These are phyloP conservation scores for Elsinoe australis DNA, from an alignment of 2,329 filamentous ascomycete species.

Conservation along the genomic window DNA sequence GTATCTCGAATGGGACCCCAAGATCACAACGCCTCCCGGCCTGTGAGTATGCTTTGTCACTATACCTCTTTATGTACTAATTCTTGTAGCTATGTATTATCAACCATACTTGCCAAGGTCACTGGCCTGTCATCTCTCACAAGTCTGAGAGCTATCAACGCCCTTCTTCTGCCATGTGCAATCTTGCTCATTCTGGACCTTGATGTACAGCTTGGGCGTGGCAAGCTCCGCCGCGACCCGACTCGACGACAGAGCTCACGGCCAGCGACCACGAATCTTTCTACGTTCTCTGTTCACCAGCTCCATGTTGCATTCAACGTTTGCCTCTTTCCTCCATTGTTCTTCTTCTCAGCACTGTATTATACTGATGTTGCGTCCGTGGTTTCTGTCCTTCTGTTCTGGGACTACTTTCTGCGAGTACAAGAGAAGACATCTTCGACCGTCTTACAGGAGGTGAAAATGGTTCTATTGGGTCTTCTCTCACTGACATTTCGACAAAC, in stretches of 20 bases:
- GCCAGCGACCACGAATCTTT: background rate
- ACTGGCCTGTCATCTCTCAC: constrained; percentile 34
- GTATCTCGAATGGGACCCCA: constrained; percentile 81
- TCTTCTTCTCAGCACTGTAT: constrained; percentile 93
- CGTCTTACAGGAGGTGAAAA: constrained; percentile 20
- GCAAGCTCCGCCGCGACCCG: constrained; percentile 15
- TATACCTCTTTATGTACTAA: background rate
- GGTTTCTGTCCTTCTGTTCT: constrained; percentile 62
- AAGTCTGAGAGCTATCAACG: constrained; percentile 35
- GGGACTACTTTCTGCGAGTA: constrained; percentile 42
- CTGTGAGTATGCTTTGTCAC: constrained; percentile 42
- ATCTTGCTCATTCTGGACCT: constrained; percentile 25
- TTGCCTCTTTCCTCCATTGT: constrained; percentile 76
- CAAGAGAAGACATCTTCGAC: constrained; percentile 11
- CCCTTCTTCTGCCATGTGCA: constrained; percentile 32
- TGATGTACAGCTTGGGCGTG: background rate
- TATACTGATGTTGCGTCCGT: constrained; percentile 90
- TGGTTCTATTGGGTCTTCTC: constrained; percentile 51
- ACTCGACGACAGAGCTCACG: constrained; percentile 6
- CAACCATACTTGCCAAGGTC: constrained; percentile 33
- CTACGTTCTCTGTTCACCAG: constrained; percentile 19
- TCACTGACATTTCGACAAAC: constrained; percentile 81
- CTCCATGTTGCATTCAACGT: constrained; percentile 68
- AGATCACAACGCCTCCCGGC: constrained; percentile 93
- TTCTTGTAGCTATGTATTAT: constrained; percentile 38